phyloP scores from a whole-genome alignment of 2,329 filamentous ascomycete genomes.

The Colletotrichum destructivum region DNA sequence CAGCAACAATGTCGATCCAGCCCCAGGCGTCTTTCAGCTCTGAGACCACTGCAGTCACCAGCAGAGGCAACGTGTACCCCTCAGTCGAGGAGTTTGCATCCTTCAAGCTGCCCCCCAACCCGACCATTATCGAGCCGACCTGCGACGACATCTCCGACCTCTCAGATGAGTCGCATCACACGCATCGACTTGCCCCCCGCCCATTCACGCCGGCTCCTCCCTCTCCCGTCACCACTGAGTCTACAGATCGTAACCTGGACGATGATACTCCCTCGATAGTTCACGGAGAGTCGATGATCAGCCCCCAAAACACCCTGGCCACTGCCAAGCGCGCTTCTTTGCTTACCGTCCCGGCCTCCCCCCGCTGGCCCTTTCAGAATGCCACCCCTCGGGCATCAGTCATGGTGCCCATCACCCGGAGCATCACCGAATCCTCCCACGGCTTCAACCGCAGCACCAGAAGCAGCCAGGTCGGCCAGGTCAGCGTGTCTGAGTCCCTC shows the following conservation, averaged over 20 bases:
- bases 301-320: constrained; percentile 13
- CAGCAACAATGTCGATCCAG: constrained; percentile 13
- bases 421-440: constrained; percentile 12
- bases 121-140: not conserved
- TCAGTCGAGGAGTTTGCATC: constrained; percentile 19
- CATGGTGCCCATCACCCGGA: constrained; percentile 30
- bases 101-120: constrained; percentile 24
- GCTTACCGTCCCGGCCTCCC: not conserved
- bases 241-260: constrained; percentile 16
- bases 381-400: constrained; percentile 27
- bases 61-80: constrained; percentile 14
- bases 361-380: constrained; percentile 38
- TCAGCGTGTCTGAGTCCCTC: constrained; percentile 34
- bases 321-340: not conserved
- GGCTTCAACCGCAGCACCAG: not conserved
- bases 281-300: constrained; percentile 32
- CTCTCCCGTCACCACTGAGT: constrained; percentile 24
- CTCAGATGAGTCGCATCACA: not conserved
- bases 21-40: constrained; percentile 33
- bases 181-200: not conserved
- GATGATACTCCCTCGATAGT: constrained; percentile 28
- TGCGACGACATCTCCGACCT: constrained; percentile 1
- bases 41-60: constrained; percentile 23
- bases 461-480: constrained; percentile 2
- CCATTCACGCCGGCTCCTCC: constrained; percentile 26